Percentiles rank a stretch among this genome's conserved stretches.
These are phyloP conservation scores for Cytidiella melzeri DNA, from an alignment of 768 basidiomycete species.

Conservation along the genomic window DNA sequence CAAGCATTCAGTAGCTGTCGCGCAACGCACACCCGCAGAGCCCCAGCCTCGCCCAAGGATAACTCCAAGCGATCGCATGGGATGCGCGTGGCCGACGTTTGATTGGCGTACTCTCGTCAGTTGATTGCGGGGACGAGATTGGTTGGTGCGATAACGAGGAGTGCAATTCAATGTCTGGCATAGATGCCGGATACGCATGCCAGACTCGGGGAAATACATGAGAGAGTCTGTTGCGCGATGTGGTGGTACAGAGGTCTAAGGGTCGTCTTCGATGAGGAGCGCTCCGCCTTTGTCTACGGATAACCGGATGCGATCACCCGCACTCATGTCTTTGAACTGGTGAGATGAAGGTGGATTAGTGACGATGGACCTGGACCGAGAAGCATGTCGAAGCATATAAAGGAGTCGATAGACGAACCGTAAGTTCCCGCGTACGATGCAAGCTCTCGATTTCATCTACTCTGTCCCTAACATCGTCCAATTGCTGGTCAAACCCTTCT, in stretches of 20 bases:
- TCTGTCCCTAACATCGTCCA: constrained; percentile 66
- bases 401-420: constrained; percentile 37
- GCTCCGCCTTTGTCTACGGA: constrained; percentile 53
- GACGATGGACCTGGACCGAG: background rate
- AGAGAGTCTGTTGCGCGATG: background rate
- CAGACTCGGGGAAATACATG: background rate
- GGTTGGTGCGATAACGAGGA: background rate
- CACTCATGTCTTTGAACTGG: constrained; percentile 38
- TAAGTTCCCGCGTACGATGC: constrained; percentile 72
- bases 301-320: constrained; percentile 38
- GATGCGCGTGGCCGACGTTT: background rate
- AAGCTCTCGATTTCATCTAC: constrained; percentile 86
- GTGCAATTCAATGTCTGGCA: background rate
- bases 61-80: too few relatives aligned
- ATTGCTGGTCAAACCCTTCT: constrained; percentile 73
- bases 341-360: background rate
- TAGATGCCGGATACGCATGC: background rate
- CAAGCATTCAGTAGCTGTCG: too few relatives aligned
- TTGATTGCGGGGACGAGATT: background rate
- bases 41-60: too few relatives aligned
- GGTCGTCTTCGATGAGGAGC: constrained; percentile 20
- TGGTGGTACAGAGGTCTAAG: background rate
- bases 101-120: background rate
- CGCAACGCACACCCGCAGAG: too few relatives aligned
- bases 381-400: background rate